These are phyloP conservation scores for Backusella luteola DNA, from an alignment of 192 early-diverging fungal genomes.

Conservation along the genomic window DNA sequence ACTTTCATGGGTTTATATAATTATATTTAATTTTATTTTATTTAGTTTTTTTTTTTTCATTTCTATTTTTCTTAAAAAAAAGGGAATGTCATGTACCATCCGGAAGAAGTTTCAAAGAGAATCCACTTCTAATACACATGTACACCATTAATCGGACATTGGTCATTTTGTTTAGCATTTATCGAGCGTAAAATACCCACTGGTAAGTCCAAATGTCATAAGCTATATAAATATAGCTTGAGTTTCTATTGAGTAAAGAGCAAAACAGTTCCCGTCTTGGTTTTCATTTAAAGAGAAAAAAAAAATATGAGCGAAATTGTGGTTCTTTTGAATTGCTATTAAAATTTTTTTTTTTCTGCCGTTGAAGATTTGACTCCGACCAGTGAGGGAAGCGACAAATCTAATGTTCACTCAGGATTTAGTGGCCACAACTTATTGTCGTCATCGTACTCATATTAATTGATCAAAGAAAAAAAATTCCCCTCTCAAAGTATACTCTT, in stretches of 20 bases:
- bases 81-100: not conserved
- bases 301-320: not conserved
- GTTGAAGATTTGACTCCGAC: not conserved
- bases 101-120: constrained; percentile 12
- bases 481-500: too few species aligned
- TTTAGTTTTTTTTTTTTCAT: not conserved
- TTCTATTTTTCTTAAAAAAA: constrained; percentile 9
- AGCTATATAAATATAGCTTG: not conserved
- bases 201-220: constrained; percentile 21
- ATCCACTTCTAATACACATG: not conserved
- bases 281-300: not conserved
- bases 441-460: too few species aligned
- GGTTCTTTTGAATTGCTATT: not conserved
- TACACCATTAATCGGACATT: constrained; percentile 11
- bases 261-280: not conserved
- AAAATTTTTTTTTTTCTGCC: not conserved
- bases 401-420: too few species aligned
- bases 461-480: too few species aligned
- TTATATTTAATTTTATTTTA: too few species aligned
- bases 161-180: constrained; percentile 22
- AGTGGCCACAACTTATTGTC: too few species aligned
- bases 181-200: constrained; percentile 20
- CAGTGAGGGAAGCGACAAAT: too few species aligned
- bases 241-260: constrained; percentile 21
- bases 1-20: too few species aligned